A percentile compares a stretch with the other conserved stretches of the same genome.
phyloP scores from a whole-genome alignment of 768 basidiomycete genomes.

The Ephemerocybe angulata region DNA sequence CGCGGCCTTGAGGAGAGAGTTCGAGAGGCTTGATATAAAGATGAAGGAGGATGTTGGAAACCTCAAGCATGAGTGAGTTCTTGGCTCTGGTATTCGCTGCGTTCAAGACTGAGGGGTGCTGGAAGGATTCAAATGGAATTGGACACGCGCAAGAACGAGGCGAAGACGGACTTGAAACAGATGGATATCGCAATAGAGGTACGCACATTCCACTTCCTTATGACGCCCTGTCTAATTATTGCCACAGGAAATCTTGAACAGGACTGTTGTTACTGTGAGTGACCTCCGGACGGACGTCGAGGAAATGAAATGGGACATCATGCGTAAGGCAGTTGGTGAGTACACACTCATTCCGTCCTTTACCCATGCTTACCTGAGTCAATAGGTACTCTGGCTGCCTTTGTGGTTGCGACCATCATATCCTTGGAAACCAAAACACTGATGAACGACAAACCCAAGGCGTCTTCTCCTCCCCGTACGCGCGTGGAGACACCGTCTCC shows the following conservation, averaged over 20 bases:
- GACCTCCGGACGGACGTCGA: constrained; percentile 80
- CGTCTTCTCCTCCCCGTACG: constrained; percentile 23
- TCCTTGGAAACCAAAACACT: constrained; percentile 64
- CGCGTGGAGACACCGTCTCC: too few species aligned
- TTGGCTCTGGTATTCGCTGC: constrained; percentile 1
- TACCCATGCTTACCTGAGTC: not conserved
- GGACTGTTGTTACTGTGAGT: constrained; percentile 66
- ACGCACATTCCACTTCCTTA: constrained; percentile 13
- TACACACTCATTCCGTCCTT: constrained; percentile 11
- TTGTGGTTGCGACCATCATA: constrained; percentile 66
- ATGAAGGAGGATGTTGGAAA: constrained; percentile 91
- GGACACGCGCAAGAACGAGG: constrained; percentile 90
- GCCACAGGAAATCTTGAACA: constrained; percentile 68
- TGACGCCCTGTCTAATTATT: not conserved
- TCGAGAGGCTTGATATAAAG: constrained; percentile 80
- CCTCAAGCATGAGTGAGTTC: constrained; percentile 86
- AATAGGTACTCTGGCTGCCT: constrained; percentile 58
- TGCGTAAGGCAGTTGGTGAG: constrained; percentile 77
- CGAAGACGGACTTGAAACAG: constrained; percentile 75
- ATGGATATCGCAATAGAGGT: constrained; percentile 87
- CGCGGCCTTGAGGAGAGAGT: constrained; percentile 77
- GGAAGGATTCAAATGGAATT: constrained; percentile 95
- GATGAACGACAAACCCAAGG: too few species aligned
- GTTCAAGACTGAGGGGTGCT: constrained; percentile 4
- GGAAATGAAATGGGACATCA: constrained; percentile 86